Conservation (phyloP, 345 rosid genomes). For the Geranium rotundifolium region DNA sequence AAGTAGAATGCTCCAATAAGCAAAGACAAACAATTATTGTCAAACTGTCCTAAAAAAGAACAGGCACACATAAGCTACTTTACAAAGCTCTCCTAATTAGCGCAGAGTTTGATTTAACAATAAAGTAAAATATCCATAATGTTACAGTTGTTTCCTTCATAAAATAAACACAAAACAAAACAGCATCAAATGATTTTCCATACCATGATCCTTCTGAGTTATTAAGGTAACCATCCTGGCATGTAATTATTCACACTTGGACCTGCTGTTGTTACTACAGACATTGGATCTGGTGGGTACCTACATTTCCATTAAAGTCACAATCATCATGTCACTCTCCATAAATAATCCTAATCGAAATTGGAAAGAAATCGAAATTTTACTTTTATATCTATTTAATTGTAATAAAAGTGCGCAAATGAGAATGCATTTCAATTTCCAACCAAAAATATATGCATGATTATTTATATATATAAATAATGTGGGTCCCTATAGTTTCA, state of each 20-base stretch:
- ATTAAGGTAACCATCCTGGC: slow-evolving; percentile 82
- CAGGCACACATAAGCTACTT: slow-evolving; percentile 5
- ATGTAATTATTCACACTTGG: slow-evolving; percentile 72
- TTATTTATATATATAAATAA: too few relatives aligned
- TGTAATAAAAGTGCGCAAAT: too few relatives aligned
- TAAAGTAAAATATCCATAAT: not conserved
- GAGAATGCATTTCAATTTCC: too few relatives aligned
- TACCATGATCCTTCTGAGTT: slow-evolving; percentile 5
- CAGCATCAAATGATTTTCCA: not conserved
- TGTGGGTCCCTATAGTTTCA: not conserved
- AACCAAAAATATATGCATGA: too few relatives aligned
- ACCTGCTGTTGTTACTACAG: slow-evolving; percentile 46
- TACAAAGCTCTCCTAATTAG: not conserved
- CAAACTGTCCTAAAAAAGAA: not conserved
- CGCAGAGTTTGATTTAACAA: not conserved
- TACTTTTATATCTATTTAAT: too few relatives aligned
- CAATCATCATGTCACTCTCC: too few relatives aligned
- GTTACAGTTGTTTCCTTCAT: slow-evolving; percentile 1
- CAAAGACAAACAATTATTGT: slow-evolving; percentile 5
- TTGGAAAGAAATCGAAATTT: too few relatives aligned
- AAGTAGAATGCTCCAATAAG: not conserved
- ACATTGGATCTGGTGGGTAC: slow-evolving; percentile 30
- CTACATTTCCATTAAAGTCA: not conserved
- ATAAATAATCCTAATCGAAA: too few relatives aligned
- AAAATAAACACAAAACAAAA: slow-evolving; percentile 7